These are phyloP conservation scores for Diaporthe ampelina DNA, from an alignment of 2,329 filamentous ascomycete species.

Conservation along the genomic window DNA sequence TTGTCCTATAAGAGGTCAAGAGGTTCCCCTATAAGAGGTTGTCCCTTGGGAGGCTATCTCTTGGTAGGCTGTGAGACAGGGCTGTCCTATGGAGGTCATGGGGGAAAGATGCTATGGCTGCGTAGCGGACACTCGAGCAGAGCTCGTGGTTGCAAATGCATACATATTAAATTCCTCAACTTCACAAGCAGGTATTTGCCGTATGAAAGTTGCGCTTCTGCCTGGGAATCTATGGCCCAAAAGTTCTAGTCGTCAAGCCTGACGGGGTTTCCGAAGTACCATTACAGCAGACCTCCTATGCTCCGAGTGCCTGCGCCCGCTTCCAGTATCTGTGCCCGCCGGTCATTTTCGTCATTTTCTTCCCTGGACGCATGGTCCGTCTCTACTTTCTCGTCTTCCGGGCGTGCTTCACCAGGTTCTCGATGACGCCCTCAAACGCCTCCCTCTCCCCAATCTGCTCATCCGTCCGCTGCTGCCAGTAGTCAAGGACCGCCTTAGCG, in stretches of 20 bases:
- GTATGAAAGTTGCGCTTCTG: background rate
- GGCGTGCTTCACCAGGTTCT: conserved; percentile 93
- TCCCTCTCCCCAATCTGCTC: conserved; percentile 92
- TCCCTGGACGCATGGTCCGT: background rate
- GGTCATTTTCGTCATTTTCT: conserved; percentile 1
- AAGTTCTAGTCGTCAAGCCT: background rate
- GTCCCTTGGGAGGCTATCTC: no score
- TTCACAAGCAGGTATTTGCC: background rate
- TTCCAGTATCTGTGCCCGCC: background rate
- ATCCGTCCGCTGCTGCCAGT: conserved; percentile 89
- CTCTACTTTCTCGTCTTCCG: conserved; percentile 82
- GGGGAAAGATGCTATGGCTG: no score
- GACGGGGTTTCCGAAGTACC: background rate
- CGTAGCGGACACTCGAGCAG: no score
- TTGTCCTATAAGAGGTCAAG: no score
- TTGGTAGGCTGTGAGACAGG: no score
- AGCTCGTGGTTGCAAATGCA: background rate
- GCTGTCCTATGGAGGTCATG: no score
- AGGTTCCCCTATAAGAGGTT: no score
- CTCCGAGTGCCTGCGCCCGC: background rate
- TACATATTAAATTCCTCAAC: conserved; percentile 3
- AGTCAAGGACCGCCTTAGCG: conserved; percentile 84
- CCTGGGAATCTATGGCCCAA: background rate
- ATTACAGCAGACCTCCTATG: conserved; percentile 9
- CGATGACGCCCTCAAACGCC: conserved; percentile 95